Evolutionary conservation across 1,284 basidiomycete genomes (phyloP).

Genomic region (Fomes fomentarius): DNA sequence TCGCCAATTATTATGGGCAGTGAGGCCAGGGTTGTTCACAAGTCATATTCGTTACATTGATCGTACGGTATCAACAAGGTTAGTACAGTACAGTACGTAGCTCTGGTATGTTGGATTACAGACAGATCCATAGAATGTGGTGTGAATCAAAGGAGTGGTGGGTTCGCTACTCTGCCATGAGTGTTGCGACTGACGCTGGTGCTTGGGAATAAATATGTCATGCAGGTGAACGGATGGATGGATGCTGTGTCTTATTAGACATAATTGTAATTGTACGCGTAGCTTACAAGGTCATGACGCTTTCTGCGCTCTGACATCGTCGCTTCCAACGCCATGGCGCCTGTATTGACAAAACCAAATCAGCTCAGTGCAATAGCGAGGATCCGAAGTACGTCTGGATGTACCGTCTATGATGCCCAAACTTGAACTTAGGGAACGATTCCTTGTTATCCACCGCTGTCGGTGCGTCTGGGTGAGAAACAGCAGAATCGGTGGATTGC

Average conservation of each 20-base stretch:
- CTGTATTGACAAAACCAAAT: not conserved
- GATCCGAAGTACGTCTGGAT: no score
- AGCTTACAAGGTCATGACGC: not conserved
- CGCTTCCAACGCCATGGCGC: conserved; percentile 17
- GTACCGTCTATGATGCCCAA: conserved; percentile 19
- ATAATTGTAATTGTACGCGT: no score
- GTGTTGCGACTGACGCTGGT: not conserved
- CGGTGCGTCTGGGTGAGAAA: not conserved
- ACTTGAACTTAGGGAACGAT: conserved; percentile 2
- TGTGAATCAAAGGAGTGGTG: not conserved
- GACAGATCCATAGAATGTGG: not conserved
- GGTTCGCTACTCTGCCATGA: not conserved
- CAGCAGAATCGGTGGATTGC: not conserved
- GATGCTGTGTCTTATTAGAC: no score
- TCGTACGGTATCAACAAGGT: conserved; percentile 1
- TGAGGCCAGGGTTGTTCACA: no score
- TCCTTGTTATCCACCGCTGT: not conserved
- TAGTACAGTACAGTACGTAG: conserved; percentile 9
- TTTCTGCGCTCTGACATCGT: not conserved
- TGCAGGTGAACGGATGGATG: not conserved
- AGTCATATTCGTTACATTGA: no score
- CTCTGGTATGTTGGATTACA: not conserved
- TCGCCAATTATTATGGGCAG: no score
- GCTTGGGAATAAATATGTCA: conserved; percentile 1
- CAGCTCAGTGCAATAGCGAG: not conserved